Conservation (phyloP, 2,329 filamentous ascomycete species). For the Aschersonia sp. region DNA sequence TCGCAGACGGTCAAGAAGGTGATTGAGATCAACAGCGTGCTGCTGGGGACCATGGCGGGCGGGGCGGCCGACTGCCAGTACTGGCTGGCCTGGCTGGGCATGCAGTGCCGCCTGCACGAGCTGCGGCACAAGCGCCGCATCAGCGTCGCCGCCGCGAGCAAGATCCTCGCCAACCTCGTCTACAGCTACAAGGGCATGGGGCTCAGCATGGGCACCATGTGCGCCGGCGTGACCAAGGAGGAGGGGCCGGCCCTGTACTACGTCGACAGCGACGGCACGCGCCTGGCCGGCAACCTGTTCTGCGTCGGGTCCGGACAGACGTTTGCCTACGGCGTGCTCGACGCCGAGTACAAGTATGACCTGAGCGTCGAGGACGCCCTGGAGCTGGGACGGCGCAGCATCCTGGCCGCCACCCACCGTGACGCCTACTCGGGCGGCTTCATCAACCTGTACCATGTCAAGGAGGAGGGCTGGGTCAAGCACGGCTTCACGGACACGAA, state of each 20-base stretch:
- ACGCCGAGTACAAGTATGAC: slow-evolving; percentile 89
- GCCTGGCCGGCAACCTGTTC: slow-evolving; percentile 87
- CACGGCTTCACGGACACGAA: slow-evolving; percentile 97
- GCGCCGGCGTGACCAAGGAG: slow-evolving; percentile 85
- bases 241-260: slow-evolving; percentile 98
- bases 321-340: slow-evolving; percentile 94
- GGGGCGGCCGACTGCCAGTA: slow-evolving; percentile 99
- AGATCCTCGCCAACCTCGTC: slow-evolving; percentile 96
- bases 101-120: slow-evolving; percentile 98
- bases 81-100: slow-evolving; percentile 96
- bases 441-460: slow-evolving; percentile 98
- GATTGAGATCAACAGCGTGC: slow-evolving; percentile 89
- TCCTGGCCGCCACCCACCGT: slow-evolving; percentile 88
- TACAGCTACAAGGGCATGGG: slow-evolving; percentile 99
- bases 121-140: slow-evolving; percentile 98
- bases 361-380: slow-evolving; percentile 76
- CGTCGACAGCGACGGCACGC: slow-evolving; percentile 86
- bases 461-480: slow-evolving; percentile 98
- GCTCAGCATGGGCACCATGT: slow-evolving; percentile 98
- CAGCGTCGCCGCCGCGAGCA: slow-evolving; percentile 89
- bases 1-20: slow-evolving; percentile 99
- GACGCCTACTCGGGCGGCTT: slow-evolving; percentile 98
- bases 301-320: slow-evolving; percentile 97
- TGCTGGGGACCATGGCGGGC: slow-evolving; percentile 95
- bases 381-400: slow-evolving; percentile 80